Percentiles rank a stretch among this genome's conserved stretches.
Evolutionary conservation across 768 basidiomycete genomes (phyloP).

Genomic region (Tricholomella constricta): DNA sequence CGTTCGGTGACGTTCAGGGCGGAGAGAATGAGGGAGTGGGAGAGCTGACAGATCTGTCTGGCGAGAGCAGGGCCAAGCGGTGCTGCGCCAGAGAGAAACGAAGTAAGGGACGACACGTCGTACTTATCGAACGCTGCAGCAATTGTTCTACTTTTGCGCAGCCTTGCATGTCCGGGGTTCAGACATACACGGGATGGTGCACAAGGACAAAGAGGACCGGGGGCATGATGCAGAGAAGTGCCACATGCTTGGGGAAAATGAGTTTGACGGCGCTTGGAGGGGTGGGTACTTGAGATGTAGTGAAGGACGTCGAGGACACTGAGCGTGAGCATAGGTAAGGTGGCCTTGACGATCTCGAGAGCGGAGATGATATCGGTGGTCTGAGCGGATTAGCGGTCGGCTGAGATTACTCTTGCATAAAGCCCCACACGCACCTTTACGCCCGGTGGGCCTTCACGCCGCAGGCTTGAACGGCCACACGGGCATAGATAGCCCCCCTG

Average conservation of each 20-base stretch:
- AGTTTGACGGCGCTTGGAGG: conserved; percentile 63
- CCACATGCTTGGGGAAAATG: conserved; percentile 57
- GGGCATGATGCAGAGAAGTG: conserved; percentile 64
- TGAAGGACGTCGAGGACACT: conserved; percentile 61
- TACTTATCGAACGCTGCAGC: conserved; percentile 64
- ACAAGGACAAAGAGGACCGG: conserved; percentile 78
- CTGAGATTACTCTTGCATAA: no score
- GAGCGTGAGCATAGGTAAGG: conserved; percentile 42
- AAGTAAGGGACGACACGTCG: conserved; percentile 59
- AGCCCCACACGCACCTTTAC: conserved; percentile 39
- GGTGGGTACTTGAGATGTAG: conserved; percentile 47
- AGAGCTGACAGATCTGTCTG: conserved; percentile 38
- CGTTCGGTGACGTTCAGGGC: no score
- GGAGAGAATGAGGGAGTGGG: conserved; percentile 28
- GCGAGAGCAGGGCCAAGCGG: conserved; percentile 71
- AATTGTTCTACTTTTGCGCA: no score
- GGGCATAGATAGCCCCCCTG: conserved; percentile 35
- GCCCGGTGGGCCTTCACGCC: conserved; percentile 41
- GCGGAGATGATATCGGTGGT: conserved; percentile 71
- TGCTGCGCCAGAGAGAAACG: conserved; percentile 76
- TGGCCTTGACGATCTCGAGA: conserved; percentile 47
- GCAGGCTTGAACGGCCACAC: background rate
- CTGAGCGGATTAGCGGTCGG: conserved; percentile 31
- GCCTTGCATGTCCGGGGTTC: no score
- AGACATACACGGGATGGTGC: conserved; percentile 62